phyloP scores from a whole-genome alignment of 306 rosid species.

The Ormosia emarginata region DNA sequence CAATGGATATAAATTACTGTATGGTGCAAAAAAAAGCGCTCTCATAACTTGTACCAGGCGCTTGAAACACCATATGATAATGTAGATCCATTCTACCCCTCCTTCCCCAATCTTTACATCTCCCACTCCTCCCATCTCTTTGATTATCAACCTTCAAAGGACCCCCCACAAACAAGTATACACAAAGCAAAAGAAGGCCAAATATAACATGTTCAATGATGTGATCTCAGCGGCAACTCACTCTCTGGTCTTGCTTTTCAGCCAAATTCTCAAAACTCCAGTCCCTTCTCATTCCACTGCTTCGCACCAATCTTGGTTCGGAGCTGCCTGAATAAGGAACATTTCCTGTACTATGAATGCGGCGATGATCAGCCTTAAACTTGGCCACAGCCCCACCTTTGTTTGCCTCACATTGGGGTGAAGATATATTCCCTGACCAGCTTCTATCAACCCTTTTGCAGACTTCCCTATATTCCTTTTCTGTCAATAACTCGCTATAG shows the following conservation, averaged over 20 bases:
- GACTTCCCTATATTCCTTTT: constrained; percentile 2
- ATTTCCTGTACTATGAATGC: constrained; percentile 31
- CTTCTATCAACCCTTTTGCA: constrained; percentile 34
- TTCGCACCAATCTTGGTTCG: constrained; percentile 54
- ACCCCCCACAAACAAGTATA: neutral
- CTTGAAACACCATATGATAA: constrained; percentile 23
- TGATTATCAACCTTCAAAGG: neutral
- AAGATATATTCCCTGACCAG: constrained; percentile 51
- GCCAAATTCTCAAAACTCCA: constrained; percentile 78
- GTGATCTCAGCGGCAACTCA: constrained; percentile 11
- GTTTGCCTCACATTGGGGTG: neutral
- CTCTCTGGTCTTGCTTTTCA: constrained; percentile 21
- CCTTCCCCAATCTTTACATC: constrained; percentile 14
- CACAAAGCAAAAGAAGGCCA: neutral
- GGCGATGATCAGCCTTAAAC: constrained; percentile 38
- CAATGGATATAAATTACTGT: neutral
- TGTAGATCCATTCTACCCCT: neutral
- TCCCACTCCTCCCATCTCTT: neutral
- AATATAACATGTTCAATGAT: neutral
- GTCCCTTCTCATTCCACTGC: constrained; percentile 87
- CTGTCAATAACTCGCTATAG: constrained; percentile 12
- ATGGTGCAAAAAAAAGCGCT: constrained; percentile 17
- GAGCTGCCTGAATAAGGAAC: constrained; percentile 19
- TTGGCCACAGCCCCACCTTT: constrained; percentile 1
- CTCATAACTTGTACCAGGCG: neutral